Evolutionary conservation across 805 yeast species (phyloP).

Genomic region (Ogataea angusta): DNA sequence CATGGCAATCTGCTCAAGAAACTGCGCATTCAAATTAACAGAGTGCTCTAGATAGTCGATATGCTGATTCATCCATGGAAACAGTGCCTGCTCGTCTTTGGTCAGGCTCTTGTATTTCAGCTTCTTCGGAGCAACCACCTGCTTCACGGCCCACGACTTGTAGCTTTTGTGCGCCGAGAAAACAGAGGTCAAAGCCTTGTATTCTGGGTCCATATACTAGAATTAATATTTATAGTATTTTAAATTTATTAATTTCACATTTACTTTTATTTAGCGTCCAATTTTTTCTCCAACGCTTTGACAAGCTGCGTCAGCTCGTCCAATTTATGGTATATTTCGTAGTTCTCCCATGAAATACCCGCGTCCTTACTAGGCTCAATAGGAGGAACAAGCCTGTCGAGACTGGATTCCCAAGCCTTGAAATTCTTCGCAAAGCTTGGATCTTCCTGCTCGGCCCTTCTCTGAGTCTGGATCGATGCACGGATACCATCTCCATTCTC

Average conservation of each 20-base stretch:
- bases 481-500: conserved; percentile 32
- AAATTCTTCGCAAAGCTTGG: conserved; percentile 60
- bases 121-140: conserved; percentile 32
- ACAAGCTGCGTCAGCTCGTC: conserved; percentile 44
- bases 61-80: conserved; percentile 51
- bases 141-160: conserved; percentile 33
- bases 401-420: conserved; percentile 46
- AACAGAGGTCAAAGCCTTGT: conserved; percentile 30
- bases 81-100: conserved; percentile 37
- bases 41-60: conserved; percentile 39
- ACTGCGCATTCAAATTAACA: conserved; percentile 42
- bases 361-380: conserved; percentile 49
- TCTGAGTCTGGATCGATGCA: conserved; percentile 46
- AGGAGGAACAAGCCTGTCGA: conserved; percentile 55
- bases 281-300: conserved; percentile 27
- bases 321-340: conserved; percentile 49
- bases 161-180: conserved; percentile 33
- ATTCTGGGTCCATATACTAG: conserved; percentile 21
- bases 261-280: conserved; percentile 21
- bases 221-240: background rate
- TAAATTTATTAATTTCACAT: conserved; percentile 8
- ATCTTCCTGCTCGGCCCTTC: conserved; percentile 63
- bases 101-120: conserved; percentile 37
- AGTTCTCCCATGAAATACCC: conserved; percentile 66
- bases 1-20: conserved; percentile 41